Evolutionary conservation across 768 basidiomycete species (phyloP).

Genomic region (Cytidiella melzeri): DNA sequence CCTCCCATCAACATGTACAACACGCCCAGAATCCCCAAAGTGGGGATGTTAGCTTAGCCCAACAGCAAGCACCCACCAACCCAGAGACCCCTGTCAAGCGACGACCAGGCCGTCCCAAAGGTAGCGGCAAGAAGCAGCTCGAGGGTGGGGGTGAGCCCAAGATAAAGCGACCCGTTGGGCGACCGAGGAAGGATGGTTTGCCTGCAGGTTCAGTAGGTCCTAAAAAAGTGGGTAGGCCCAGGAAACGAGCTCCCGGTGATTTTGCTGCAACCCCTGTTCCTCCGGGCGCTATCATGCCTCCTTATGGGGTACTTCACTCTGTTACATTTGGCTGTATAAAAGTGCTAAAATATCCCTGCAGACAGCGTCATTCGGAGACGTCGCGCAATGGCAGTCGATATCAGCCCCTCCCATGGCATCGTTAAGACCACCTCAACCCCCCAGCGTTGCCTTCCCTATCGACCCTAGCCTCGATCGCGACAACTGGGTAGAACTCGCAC

Average conservation of each 20-base stretch:
- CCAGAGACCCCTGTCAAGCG: slow-evolving; percentile 46
- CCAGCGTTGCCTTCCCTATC: slow-evolving; percentile 26
- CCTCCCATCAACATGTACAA: neutral
- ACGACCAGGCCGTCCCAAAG: slow-evolving; percentile 71
- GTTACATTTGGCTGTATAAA: neutral
- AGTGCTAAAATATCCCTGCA: slow-evolving; percentile 7
- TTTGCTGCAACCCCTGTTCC: slow-evolving; percentile 18
- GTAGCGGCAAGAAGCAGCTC: slow-evolving; percentile 65
- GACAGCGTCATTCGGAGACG: slow-evolving; percentile 6
- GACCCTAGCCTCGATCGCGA: slow-evolving; percentile 52
- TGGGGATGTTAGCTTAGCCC: neutral
- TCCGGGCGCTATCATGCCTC: slow-evolving; percentile 4
- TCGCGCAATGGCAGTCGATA: slow-evolving; percentile 18
- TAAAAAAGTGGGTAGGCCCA: slow-evolving; percentile 33
- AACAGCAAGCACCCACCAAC: neutral
- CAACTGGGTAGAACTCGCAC: slow-evolving; percentile 60
- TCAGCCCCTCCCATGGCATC: slow-evolving; percentile 20
- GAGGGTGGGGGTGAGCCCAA: slow-evolving; percentile 39
- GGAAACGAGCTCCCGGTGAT: slow-evolving; percentile 32
- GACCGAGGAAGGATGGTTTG: slow-evolving; percentile 76
- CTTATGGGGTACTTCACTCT: slow-evolving; percentile 1
- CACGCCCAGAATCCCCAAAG: neutral
- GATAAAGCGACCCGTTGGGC: slow-evolving; percentile 71
- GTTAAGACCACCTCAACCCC: slow-evolving; percentile 7
- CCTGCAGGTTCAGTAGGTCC: slow-evolving; percentile 65